phyloP scores from a whole-genome alignment of 2,329 filamentous ascomycete genomes.

The Fragosphaeria purpurea region DNA sequence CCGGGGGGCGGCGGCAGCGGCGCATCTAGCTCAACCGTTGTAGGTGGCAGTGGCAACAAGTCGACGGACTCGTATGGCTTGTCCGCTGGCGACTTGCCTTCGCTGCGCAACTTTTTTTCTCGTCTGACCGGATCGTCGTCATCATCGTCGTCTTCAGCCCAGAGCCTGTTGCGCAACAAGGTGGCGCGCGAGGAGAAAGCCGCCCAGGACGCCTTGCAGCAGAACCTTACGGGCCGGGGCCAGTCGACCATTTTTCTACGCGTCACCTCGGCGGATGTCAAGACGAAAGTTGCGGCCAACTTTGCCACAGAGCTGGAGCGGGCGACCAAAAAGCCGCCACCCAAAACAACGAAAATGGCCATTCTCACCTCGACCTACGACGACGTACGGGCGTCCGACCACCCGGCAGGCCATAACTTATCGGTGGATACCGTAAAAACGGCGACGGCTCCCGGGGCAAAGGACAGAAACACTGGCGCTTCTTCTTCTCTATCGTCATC shows the following conservation, averaged over 20 bases:
- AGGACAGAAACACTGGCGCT: conserved; percentile 21
- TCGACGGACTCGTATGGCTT: conserved; percentile 39
- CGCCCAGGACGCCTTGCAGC: conserved; percentile 51
- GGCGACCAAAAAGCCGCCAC: conserved; percentile 93
- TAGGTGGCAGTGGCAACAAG: conserved; percentile 21
- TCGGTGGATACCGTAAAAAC: no score
- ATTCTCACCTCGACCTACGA: conserved; percentile 89
- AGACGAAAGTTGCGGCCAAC: conserved; percentile 60
- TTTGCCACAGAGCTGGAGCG: conserved; percentile 84
- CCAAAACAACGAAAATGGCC: conserved; percentile 74
- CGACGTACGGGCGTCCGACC: conserved; percentile 57
- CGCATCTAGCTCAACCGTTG: neutral
- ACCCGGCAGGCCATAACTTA: no score
- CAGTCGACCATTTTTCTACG: conserved; percentile 79
- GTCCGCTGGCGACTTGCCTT: conserved; percentile 43
- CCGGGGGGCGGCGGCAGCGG: neutral
- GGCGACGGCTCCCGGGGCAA: neutral
- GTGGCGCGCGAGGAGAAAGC: conserved; percentile 52
- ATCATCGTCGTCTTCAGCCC: conserved; percentile 27
- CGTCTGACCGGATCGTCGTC: conserved; percentile 48
- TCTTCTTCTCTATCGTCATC: conserved; percentile 13
- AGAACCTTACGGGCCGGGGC: conserved; percentile 61
- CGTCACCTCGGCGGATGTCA: conserved; percentile 73
- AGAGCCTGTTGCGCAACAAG: conserved; percentile 41
- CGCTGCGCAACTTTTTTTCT: conserved; percentile 70